Evolutionary conservation across 768 basidiomycete species (phyloP), one percentile per base, ranked within the genome.

Genomic region (Amanita pallidorosea): DNA sequence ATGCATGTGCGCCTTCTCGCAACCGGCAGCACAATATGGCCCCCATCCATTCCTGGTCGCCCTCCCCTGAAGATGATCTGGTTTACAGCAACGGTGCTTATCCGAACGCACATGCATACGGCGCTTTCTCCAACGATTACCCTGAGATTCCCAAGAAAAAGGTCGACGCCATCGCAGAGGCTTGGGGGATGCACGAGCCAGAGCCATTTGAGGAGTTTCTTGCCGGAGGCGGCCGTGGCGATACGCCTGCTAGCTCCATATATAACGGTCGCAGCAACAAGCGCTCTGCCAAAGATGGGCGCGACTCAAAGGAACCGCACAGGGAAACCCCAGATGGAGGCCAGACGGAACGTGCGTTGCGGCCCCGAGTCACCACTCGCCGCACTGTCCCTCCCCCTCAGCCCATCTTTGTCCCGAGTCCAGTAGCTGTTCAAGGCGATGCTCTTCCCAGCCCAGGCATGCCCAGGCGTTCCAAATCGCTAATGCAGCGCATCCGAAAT

Each of bases 161-260:
- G 61, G 82, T 87, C 31, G 88, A 92, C 58, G 88, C 86, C 34
- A 82, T 93, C 53, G 89, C 89, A 42, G 90, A 92, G 65, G 90
- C 90, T 1, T 92, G 90, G 90, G 90, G 90, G 34, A 89, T 88
- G 46, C 87, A 90, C 58, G 90, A 92, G 59, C 90, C 90, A 4
- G 90, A 93, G 61, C 90, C 90, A 6, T 92, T 77, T 58, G 89
- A 93, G 58, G 89, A 93, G 58, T 93, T 92, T 62, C 86, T 80
- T 55, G 88, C 88, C 20, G 90, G 87, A 17, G 85, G 86, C 40
- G 84, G 85, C 52, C 64, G 57, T 55, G 66, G 61, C 2, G 70
- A 74, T 45, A 80, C 83, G 5, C 77, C 80, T 11, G 67, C 81
- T 33, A 80, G 75, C 59, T 85, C 84, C 35, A 83, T 84, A 57